Evolutionary conservation across 1,139 yeast species (phyloP).

Genomic region (Hanseniaspora uvarum): DNA sequence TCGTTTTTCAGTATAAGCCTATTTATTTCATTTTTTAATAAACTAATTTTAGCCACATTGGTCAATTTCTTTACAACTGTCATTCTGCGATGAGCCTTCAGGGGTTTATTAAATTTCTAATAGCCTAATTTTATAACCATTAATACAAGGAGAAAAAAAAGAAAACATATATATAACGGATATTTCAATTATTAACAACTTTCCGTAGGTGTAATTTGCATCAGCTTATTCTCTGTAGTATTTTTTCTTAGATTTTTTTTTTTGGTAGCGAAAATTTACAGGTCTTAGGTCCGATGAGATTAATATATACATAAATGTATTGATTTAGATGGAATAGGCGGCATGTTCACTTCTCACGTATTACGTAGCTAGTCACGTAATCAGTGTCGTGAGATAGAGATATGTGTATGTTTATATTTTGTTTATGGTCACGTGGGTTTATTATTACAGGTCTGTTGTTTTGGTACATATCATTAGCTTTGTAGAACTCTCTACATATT

Average conservation of each 20-base stretch:
- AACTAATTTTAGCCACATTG: neutral
- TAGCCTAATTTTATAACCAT: neutral
- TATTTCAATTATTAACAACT: neutral
- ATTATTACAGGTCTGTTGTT: slow-evolving; percentile 8
- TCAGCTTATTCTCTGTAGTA: too few relatives aligned
- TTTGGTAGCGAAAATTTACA: neutral
- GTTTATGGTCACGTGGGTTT: neutral
- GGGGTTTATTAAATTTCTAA: neutral
- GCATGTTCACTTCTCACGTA: slow-evolving; percentile 2
- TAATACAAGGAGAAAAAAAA: neutral
- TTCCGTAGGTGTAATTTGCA: neutral
- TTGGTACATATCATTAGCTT: neutral
- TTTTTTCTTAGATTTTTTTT: too few relatives aligned
- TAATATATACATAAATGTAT: too few relatives aligned
- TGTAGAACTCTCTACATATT: neutral
- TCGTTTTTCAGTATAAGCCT: slow-evolving; percentile 15
- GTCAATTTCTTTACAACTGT: neutral
- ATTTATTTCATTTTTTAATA: slow-evolving; percentile 7
- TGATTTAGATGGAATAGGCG: too few relatives aligned
- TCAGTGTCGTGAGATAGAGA: slow-evolving; percentile 17
- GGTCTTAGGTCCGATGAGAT: neutral
- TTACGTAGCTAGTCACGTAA: slow-evolving; percentile 11
- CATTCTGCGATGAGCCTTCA: neutral
- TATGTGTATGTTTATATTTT: slow-evolving; percentile 1
- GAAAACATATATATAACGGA: neutral